Base-by-base conservation (phyloP, 805 yeast genomes). In the Metschnikowia dekortorum region DNA sequence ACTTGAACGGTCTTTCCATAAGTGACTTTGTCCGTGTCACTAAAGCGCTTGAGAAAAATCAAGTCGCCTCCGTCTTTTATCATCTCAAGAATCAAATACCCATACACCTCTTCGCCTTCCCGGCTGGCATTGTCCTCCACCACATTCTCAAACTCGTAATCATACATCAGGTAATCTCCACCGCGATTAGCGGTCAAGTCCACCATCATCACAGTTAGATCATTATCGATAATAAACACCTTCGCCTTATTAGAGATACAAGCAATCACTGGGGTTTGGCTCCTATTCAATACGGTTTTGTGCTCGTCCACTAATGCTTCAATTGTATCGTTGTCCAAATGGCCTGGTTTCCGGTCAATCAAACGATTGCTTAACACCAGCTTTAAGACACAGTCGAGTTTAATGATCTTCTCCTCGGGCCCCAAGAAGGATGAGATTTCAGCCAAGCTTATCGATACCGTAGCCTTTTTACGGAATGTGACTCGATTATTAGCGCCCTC, bases 81-180 rank as follows among this genome's bases (percentile, higher is more conserved):
- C 57, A 84, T 69, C 59, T 86, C 91, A 30, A 86, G 61, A 10
- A 85, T 83, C 42, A 85, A 68, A 58, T 80, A 85, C 0, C 92
- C 94, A 49, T 72, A 76, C 26, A 73, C 72, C 6, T 73, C 72
- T 16, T 66, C 69, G 50, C 82, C 87, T 4, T 43, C 35, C 26
- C 44, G 51, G 13, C 36, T 38, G 6, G 41, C 53, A 26, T 52
- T 55, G 29, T 55, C 56, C 26, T 50, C 59, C 16, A 55, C 53
- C 10, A 50, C 47, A 31, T 55, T 50, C 54, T 82, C 84, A 65
- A 87, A 86, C 62, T 86, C 92, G 65, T 84, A 85, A 65, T 86
- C 92, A 62, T 86, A 87, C 84, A 87, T 82, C 60, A 87, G 87
- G 48, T 86, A 81, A 55, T 57, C 61, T 5, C 53, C 55, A 6